phyloP scores from a whole-genome alignment of 1,139 yeast genomes.

The Blastobotrys malaysiensis region DNA sequence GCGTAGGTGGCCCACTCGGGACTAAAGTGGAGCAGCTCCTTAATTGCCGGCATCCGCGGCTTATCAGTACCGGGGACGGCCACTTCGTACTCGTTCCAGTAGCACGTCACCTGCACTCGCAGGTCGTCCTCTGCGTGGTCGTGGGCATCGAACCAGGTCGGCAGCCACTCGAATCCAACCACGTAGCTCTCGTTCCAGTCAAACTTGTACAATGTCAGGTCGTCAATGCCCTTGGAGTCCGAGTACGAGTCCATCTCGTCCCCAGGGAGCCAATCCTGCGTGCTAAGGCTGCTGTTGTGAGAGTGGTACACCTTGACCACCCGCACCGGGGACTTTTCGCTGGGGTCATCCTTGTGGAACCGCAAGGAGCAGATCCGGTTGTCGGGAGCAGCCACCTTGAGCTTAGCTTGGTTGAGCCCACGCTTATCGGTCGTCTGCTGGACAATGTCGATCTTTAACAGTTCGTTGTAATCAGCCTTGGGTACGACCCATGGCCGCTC shows the following conservation, averaged over 20 bases:
- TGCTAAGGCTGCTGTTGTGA: neutral
- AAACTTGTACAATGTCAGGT: slow-evolving; percentile 56
- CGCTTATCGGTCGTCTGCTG: slow-evolving; percentile 13
- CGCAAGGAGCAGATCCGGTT: slow-evolving; percentile 58
- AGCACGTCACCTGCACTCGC: slow-evolving; percentile 57
- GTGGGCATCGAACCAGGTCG: slow-evolving; percentile 49
- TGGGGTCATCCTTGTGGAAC: slow-evolving; percentile 42
- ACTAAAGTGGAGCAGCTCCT: slow-evolving; percentile 58
- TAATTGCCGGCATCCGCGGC: slow-evolving; percentile 59
- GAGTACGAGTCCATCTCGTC: slow-evolving; percentile 19
- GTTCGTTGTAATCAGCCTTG: slow-evolving; percentile 37
- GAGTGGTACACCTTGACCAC: slow-evolving; percentile 47
- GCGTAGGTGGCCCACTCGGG: slow-evolving; percentile 52
- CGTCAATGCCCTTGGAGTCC: slow-evolving; percentile 50
- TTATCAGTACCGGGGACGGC: slow-evolving; percentile 25
- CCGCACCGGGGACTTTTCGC: slow-evolving; percentile 53
- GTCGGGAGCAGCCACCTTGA: slow-evolving; percentile 52
- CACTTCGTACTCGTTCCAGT: slow-evolving; percentile 66
- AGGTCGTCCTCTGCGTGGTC: slow-evolving; percentile 35
- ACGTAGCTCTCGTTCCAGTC: slow-evolving; percentile 55
- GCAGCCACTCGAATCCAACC: slow-evolving; percentile 74
- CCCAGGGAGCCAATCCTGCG: slow-evolving; percentile 11
- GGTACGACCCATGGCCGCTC: slow-evolving; percentile 47
- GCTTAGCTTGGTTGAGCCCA: slow-evolving; percentile 61
- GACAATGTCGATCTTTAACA: slow-evolving; percentile 26